Conservation (phyloP, 148 eudicot species). For the Rhododendron kiyosumense region DNA sequence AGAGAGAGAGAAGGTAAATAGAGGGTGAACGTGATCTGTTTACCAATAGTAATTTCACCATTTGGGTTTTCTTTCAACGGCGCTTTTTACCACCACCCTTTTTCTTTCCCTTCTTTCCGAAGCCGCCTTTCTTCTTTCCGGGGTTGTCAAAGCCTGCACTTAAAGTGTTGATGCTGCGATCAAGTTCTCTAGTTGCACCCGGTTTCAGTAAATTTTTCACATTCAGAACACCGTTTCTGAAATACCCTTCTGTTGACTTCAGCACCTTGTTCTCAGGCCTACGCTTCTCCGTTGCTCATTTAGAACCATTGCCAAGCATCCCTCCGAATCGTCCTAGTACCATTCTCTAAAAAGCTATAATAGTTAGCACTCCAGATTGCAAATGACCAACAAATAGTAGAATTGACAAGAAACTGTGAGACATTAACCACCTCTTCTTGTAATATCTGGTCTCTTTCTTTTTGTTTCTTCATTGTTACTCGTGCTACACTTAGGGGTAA, state of each 20-base stretch:
- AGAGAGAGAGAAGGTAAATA: too few relatives aligned
- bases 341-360: slow-evolving; percentile 29
- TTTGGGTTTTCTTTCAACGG: slow-evolving; percentile 17
- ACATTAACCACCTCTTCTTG: slow-evolving; percentile 46
- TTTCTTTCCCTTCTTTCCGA: slow-evolving; percentile 57
- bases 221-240: slow-evolving; percentile 77
- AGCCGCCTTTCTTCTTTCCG: slow-evolving; percentile 44
- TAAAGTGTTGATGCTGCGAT: slow-evolving; percentile 11
- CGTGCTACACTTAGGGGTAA: slow-evolving; percentile 73
- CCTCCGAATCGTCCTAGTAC: slow-evolving; percentile 53
- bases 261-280: slow-evolving; percentile 51
- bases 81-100: slow-evolving; percentile 60
- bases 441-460: slow-evolving; percentile 59
- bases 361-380: slow-evolving; percentile 7
- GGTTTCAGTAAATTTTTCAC: slow-evolving; percentile 52
- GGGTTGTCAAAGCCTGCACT: slow-evolving; percentile 11
- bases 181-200: slow-evolving; percentile 28
- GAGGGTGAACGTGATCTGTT: not conserved
- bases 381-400: not conserved
- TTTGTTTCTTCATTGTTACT: slow-evolving; percentile 80
- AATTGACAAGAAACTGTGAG: not conserved
- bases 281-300: slow-evolving; percentile 33
- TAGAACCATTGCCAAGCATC: slow-evolving; percentile 21
- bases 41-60: not conserved
- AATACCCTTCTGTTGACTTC: slow-evolving; percentile 65